Conservation (phyloP, 306 rosid species). For the Dalbergia cultrata region DNA sequence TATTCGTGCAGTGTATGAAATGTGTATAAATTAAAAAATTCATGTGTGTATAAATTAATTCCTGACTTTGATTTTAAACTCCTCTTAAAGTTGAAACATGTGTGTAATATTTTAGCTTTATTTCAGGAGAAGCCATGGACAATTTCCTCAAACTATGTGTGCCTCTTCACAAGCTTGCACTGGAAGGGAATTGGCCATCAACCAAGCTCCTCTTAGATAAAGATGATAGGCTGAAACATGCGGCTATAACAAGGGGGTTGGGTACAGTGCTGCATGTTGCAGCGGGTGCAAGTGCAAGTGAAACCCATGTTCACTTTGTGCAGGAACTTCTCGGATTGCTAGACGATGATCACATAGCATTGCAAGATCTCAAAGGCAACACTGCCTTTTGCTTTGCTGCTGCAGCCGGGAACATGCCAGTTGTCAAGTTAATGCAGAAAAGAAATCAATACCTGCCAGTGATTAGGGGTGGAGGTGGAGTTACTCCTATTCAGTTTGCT, state of each 20-base stretch:
- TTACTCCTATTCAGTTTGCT: conserved; percentile 45
- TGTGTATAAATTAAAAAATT: too few relatives aligned
- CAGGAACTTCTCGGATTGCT: background rate
- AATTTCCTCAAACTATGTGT: conserved; percentile 36
- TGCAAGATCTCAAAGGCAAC: conserved; percentile 41
- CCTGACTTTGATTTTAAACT: too few relatives aligned
- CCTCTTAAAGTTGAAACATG: too few relatives aligned
- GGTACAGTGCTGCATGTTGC: conserved; percentile 50
- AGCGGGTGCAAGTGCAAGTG: conserved; percentile 38
- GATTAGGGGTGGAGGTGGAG: conserved; percentile 24
- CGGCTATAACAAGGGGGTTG: conserved; percentile 37
- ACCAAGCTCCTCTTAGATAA: background rate
- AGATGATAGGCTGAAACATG: background rate
- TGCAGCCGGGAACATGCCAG: conserved; percentile 20
- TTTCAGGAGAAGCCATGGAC: conserved; percentile 35
- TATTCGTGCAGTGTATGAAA: too few relatives aligned
- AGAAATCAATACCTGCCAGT: background rate
- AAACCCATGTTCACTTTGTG: conserved; percentile 30
- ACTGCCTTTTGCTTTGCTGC: conserved; percentile 54
- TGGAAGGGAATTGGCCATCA: conserved; percentile 46
- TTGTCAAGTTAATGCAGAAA: background rate
- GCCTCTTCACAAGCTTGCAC: conserved; percentile 48
- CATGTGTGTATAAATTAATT: too few relatives aligned
- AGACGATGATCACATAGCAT: background rate
- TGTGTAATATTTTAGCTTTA: background rate